A percentile compares a stretch with the other conserved stretches of the same genome.
Conservation (phyloP, 306 rosid species). For the Arachis hypogaea region DNA sequence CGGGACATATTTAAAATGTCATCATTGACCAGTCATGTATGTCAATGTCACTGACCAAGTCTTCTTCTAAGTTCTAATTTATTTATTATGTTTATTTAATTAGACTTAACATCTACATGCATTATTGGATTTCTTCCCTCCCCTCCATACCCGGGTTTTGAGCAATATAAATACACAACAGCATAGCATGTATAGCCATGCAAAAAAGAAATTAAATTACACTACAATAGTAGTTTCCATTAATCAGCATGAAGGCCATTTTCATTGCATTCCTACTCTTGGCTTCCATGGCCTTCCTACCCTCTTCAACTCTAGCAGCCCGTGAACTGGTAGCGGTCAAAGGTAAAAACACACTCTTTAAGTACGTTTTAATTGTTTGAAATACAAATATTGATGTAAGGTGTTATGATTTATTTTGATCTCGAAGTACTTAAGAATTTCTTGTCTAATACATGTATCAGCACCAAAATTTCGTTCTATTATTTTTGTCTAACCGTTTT, state of each 20-base stretch:
- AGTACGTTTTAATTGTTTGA: no score
- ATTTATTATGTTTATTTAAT: no score
- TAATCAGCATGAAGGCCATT: not conserved
- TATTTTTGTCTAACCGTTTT: no score
- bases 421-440: no score
- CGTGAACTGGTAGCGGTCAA: not conserved
- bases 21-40: no score
- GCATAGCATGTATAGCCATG: not conserved
- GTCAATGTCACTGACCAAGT: not conserved
- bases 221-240: not conserved
- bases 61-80: not conserved
- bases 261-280: not conserved
- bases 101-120: not conserved
- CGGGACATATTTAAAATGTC: no score
- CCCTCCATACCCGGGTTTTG: not conserved
- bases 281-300: not conserved
- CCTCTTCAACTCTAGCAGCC: not conserved
- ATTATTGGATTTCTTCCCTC: no score
- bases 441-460: no score
- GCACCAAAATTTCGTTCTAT: no score
- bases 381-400: no score
- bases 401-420: no score
- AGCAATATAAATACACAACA: not conserved
- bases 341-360: no score
- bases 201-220: not conserved